phyloP scores from a whole-genome alignment of 1,284 basidiomycete genomes.

The Apiotrichum porosum region DNA sequence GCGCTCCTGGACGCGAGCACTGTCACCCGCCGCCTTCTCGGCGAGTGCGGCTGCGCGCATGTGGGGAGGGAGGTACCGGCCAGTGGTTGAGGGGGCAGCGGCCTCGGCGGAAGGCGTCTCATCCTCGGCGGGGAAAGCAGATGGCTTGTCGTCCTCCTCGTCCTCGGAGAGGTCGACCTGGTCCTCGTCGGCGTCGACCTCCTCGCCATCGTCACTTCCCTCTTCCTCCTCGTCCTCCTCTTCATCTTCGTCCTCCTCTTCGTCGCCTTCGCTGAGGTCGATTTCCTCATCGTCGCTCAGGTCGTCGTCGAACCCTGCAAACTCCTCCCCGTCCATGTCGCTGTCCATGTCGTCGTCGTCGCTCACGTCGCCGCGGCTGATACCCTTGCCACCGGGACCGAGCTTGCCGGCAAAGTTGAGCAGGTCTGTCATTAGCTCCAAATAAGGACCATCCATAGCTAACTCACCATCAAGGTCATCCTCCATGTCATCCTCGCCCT shows the following conservation, averaged over 20 bases:
- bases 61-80: constrained; percentile 54
- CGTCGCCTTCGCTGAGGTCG: constrained; percentile 7
- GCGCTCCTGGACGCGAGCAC: constrained; percentile 54
- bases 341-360: constrained; percentile 2
- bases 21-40: constrained; percentile 31
- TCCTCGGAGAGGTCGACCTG: constrained; percentile 5
- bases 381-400: constrained; percentile 26
- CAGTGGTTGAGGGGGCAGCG: constrained; percentile 16
- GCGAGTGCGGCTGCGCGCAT: constrained; percentile 48
- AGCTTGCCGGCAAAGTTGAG: constrained; percentile 50
- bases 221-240: constrained; percentile 5
- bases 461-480: constrained; percentile 60
- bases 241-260: constrained; percentile 6
- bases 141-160: constrained; percentile 5
- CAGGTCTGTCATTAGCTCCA: constrained; percentile 50
- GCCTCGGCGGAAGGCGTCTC: neutral
- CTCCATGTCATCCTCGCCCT: constrained; percentile 43
- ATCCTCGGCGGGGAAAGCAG: neutral
- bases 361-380: constrained; percentile 6
- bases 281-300: constrained; percentile 7
- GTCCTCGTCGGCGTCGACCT: constrained; percentile 10
- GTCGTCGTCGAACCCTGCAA: constrained; percentile 5
- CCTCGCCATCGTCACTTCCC: constrained; percentile 7
- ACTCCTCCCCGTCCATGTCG: constrained; percentile 2
- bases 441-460: too few relatives aligned